These are phyloP conservation scores for Groenewaldozyma salmanticensis DNA, from an alignment of 805 yeast species.

Conservation along the genomic window DNA sequence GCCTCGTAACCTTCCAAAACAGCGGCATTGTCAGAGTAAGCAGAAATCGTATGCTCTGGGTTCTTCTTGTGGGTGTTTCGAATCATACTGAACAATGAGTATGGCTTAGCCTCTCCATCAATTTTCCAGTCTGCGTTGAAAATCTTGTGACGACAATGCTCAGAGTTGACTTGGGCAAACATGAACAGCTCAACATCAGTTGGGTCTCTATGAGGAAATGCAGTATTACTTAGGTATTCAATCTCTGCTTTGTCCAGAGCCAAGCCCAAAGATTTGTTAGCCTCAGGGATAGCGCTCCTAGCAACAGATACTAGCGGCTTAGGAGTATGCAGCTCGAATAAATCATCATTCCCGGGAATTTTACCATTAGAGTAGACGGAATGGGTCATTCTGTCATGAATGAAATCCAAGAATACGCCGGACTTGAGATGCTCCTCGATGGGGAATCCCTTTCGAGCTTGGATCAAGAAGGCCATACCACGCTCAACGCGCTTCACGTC, in stretches of 20 bases:
- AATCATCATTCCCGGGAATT: constrained; percentile 57
- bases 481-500: constrained; percentile 81
- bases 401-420: constrained; percentile 53
- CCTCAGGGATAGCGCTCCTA: constrained; percentile 54
- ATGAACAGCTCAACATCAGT: constrained; percentile 96
- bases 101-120: constrained; percentile 65
- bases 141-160: constrained; percentile 98
- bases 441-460: constrained; percentile 64
- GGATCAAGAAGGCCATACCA: constrained; percentile 68
- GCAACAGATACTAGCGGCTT: constrained; percentile 60
- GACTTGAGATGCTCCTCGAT: constrained; percentile 44
- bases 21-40: constrained; percentile 97
- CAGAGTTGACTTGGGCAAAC: constrained; percentile 99
- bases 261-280: constrained; percentile 77
- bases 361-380: constrained; percentile 31
- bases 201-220: constrained; percentile 85
- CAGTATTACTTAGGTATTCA: constrained; percentile 62
- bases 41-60: constrained; percentile 79
- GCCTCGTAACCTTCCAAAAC: constrained; percentile 80
- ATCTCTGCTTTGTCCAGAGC: constrained; percentile 95
- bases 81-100: constrained; percentile 86
- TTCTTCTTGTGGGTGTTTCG: constrained; percentile 79
- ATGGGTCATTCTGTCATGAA: constrained; percentile 95
- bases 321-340: constrained; percentile 71
- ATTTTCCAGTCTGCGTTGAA: constrained; percentile 98